Conservation (phyloP, 2,329 filamentous ascomycete genomes). For the Exophiala mesophila region DNA sequence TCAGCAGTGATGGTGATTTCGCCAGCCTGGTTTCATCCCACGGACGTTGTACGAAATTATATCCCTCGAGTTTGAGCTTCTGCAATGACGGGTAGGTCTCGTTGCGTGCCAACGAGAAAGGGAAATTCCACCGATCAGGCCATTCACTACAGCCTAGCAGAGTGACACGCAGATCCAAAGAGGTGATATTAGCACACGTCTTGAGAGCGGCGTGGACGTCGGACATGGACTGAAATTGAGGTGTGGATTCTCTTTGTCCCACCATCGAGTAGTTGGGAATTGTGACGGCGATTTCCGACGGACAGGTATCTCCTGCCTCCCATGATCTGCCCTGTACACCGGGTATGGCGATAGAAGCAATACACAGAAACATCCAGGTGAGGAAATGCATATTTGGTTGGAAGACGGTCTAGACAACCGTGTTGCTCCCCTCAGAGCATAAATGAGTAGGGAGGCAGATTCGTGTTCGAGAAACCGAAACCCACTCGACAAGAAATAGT, state of each 20-base stretch:
- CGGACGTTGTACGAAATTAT: neutral
- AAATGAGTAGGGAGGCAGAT: too few relatives aligned
- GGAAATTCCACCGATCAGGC: slow-evolving; percentile 1
- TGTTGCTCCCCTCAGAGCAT: too few relatives aligned
- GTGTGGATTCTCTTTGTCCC: neutral
- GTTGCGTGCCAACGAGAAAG: slow-evolving; percentile 1
- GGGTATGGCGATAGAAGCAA: too few relatives aligned
- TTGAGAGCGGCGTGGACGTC: neutral
- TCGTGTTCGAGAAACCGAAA: too few relatives aligned
- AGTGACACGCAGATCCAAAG: slow-evolving; percentile 1
- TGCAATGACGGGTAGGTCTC: neutral
- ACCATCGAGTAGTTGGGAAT: neutral
- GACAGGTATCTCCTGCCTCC: neutral
- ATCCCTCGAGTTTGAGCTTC: neutral
- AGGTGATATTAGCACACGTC: slow-evolving; percentile 2
- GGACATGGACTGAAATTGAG: slow-evolving; percentile 1
- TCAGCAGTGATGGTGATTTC: neutral
- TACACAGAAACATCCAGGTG: too few relatives aligned
- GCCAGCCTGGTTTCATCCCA: neutral
- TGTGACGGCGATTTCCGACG: neutral
- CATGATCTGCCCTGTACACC: neutral
- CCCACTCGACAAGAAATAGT: too few relatives aligned
- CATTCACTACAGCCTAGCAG: slow-evolving; percentile 2
- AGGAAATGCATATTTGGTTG: too few relatives aligned
- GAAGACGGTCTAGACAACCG: too few relatives aligned